Percentiles rank a stretch among this genome's conserved stretches.
Conservation (phyloP, 352 stramenopile genomes). For the Phytophthora fragariaefolia region DNA sequence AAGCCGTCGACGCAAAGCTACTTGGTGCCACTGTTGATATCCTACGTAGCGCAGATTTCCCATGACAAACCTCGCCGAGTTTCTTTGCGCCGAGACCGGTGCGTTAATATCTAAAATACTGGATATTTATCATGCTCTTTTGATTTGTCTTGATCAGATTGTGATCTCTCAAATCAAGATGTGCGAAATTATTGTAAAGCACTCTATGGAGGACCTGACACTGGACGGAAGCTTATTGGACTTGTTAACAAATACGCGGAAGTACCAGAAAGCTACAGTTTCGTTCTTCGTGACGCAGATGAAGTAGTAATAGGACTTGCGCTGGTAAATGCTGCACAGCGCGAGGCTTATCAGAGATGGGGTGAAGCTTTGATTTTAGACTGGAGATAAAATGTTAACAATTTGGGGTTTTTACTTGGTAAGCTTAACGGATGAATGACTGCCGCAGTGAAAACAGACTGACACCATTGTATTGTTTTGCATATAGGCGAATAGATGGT, state of each 20-base stretch:
- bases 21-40: conserved; percentile 10
- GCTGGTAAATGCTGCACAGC: conserved; percentile 10
- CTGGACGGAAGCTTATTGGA: background rate
- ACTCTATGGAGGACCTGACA: conserved; percentile 4
- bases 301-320: conserved; percentile 12
- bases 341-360: conserved; percentile 18
- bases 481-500: conserved; percentile 13
- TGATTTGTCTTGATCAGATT: background rate
- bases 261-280: conserved; percentile 4
- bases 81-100: background rate
- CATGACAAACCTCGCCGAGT: conserved; percentile 4
- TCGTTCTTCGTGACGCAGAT: conserved; percentile 1
- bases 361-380: conserved; percentile 10
- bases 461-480: background rate
- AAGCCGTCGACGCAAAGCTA: background rate
- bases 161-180: conserved; percentile 11
- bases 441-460: background rate
- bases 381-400: conserved; percentile 13
- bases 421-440: background rate
- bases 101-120: background rate
- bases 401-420: conserved; percentile 9
- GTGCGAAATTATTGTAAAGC: conserved; percentile 8
- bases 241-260: background rate
- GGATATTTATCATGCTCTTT: too few relatives aligned
- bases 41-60: background rate